phyloP scores from a whole-genome alignment of 345 rosid genomes.

The Orychophragmus violaceus region DNA sequence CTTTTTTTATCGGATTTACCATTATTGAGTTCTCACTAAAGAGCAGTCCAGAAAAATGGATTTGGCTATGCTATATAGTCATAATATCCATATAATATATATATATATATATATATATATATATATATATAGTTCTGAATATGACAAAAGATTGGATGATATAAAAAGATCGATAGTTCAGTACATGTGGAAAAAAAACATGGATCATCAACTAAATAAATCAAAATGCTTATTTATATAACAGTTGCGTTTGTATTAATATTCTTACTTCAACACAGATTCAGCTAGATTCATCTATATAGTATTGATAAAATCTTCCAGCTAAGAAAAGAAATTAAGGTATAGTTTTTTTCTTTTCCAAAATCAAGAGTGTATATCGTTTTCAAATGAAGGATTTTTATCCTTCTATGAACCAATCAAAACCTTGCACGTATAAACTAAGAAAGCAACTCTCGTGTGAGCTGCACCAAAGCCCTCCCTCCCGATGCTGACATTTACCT shows the following conservation, averaged over 20 bases:
- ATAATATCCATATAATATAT: too few species aligned
- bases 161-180: not conserved
- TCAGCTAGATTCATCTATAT: not conserved
- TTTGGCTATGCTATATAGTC: not conserved
- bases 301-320: not conserved
- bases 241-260: not conserved
- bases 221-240: not conserved
- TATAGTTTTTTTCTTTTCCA: not conserved
- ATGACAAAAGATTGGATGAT: not conserved
- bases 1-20: not conserved
- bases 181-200: not conserved
- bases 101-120: too few species aligned
- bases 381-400: constrained; percentile 5
- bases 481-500: constrained; percentile 21
- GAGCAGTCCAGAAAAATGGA: not conserved
- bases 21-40: not conserved
- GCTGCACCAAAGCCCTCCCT: constrained; percentile 15
- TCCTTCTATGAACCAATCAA: not conserved
- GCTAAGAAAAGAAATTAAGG: not conserved
- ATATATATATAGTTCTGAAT: too few species aligned
- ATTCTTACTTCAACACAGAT: not conserved
- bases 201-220: not conserved
- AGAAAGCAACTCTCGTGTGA: constrained; percentile 14
- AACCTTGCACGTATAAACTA: not conserved
- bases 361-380: not conserved